phyloP scores from a whole-genome alignment of 208 protist species.

The Leishmania braziliensis region DNA sequence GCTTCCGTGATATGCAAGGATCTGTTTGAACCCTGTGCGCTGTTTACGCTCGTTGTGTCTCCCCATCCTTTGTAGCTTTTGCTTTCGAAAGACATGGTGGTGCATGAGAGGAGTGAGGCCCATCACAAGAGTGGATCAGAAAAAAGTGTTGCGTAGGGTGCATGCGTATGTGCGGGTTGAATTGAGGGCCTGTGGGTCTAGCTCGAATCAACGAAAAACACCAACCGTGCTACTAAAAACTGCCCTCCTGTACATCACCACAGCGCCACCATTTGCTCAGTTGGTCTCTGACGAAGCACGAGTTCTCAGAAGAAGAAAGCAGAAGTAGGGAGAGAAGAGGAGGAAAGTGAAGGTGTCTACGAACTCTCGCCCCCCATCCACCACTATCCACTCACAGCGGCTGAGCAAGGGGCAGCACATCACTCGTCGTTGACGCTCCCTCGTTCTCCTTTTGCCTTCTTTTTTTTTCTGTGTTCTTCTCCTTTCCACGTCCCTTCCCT shows the following conservation, averaged over 20 bases:
- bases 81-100: not conserved
- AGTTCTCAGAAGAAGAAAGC: not conserved
- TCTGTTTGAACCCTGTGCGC: not conserved
- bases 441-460: slow-evolving; percentile 4
- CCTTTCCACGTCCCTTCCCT: not conserved
- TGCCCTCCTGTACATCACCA: not conserved
- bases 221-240: not conserved
- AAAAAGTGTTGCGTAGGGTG: not conserved
- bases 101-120: not conserved
- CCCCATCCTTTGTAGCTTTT: not conserved
- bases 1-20: not conserved
- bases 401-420: not conserved
- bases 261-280: not conserved
- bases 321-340: not conserved
- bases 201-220: not conserved
- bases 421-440: not conserved
- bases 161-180: not conserved
- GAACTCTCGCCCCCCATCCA: not conserved
- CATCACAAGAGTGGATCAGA: not conserved
- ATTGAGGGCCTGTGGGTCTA: not conserved
- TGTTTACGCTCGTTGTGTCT: not conserved
- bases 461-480: slow-evolving; percentile 1
- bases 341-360: not conserved
- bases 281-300: not conserved
- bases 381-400: not conserved